Base-by-base conservation (phyloP, 306 rosid species). In the Vigna nakashimae region DNA sequence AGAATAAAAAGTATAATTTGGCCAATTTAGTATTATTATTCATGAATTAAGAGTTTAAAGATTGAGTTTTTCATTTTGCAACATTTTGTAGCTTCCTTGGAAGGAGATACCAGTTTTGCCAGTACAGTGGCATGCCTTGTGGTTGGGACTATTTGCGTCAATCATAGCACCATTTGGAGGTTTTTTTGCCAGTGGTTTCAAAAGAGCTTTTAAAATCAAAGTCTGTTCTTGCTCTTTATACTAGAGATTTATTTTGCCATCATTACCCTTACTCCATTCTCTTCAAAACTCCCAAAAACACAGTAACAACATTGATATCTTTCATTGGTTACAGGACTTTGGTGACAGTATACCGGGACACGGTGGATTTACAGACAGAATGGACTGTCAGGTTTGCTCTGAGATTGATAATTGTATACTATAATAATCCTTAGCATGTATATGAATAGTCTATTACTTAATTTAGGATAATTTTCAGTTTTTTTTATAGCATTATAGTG, bases 281-380 rank as follows among this genome's bases (percentile, higher is more conserved):
- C 58, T 67, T 55, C 30, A 13, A 56, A 78, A 78, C 60, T 58
- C 15, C 52, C 45, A 78, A 69, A 78, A 69, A 78, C 70, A 12
- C 42, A 63, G 38, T 48, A 71, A 26, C 15, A 6, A 17, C 20
- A 59, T 30, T 86, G 12, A 55, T 73, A 58, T 62, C 76, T 63
- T 56, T 50, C 80, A 34, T 74, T 80, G 81, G 34, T 56, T n/a
- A 28, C 86, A 95, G 99, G 99, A 95, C 85, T 95, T 95, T 66
- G 99, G 99, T 10, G 96, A 88, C 72, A 95, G 92, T 69, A 95
- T 95, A 77, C 99, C 99, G 49, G 99, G 99, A 69, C 99, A 95
- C 81, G 99, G 99, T 52, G 99, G 98, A 84, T 89, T 95, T 75
- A 95, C 99, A n/a, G 98, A 95, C 81, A 93, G 99, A 90, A 95